phyloP scores from a whole-genome alignment of 768 basidiomycete genomes.

The Russula compacta region DNA sequence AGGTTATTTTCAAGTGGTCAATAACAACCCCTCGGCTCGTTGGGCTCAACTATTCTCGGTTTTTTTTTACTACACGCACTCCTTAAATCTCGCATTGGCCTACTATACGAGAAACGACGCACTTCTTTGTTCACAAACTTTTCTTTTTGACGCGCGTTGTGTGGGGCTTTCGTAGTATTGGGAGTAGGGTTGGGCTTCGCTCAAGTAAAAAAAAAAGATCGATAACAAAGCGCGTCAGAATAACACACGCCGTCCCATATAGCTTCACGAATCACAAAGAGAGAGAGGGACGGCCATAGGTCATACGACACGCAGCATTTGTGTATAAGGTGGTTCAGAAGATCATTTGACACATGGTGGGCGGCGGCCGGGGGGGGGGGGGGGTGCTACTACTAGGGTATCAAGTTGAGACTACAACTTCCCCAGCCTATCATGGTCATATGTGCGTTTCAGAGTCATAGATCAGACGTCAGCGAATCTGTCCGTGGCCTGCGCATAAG shows the following conservation, averaged over 20 bases:
- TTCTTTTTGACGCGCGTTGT: neutral
- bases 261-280: neutral
- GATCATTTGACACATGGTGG: neutral
- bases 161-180: neutral
- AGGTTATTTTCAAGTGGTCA: too few species aligned
- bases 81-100: too few species aligned
- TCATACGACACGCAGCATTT: neutral
- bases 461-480: conserved; percentile 33
- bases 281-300: neutral
- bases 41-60: too few species aligned
- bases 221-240: neutral
- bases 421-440: too few species aligned
- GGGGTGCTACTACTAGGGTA: neutral
- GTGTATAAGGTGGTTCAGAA: neutral
- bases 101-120: too few species aligned
- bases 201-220: neutral
- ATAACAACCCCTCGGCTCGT: too few species aligned
- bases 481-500: conserved; percentile 32
- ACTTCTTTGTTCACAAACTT: too few species aligned
- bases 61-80: too few species aligned
- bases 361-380: too few species aligned
- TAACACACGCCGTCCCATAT: neutral
- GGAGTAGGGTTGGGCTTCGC: neutral
- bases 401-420: neutral
- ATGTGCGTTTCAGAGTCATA: neutral